phyloP scores from a whole-genome alignment of 148 eudicot species.

The Cornus controversa region DNA sequence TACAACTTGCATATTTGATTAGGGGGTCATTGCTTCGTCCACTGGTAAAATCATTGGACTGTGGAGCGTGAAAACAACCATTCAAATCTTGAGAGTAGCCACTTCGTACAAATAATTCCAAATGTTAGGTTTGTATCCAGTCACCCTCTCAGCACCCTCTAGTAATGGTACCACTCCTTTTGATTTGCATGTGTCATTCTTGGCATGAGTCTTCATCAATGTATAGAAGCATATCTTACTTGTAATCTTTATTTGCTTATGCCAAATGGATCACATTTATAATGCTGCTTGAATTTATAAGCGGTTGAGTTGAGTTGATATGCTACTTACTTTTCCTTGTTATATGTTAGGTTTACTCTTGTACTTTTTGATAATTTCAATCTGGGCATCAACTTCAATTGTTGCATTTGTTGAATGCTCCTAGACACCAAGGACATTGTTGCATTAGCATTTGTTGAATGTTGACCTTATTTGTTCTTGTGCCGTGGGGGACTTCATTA shows the following conservation, averaged over 20 bases:
- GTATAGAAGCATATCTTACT: not conserved
- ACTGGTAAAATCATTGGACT: no score
- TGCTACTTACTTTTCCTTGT: not conserved
- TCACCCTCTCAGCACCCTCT: no score
- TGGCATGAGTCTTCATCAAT: not conserved
- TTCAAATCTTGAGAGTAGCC: no score
- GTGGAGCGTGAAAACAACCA: no score
- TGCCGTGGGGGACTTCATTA: not conserved
- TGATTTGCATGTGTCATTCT: not conserved
- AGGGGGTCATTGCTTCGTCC: no score
- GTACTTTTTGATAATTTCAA: not conserved
- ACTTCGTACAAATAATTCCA: no score
- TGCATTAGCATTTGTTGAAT: no score
- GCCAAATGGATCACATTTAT: not conserved
- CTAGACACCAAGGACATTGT: not conserved
- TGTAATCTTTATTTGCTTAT: not conserved
- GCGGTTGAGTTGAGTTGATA: not conserved
- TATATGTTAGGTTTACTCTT: not conserved
- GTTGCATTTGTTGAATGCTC: not conserved
- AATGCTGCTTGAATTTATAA: not conserved
- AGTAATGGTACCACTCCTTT: no score
- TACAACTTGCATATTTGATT: not conserved
- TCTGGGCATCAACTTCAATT: no score
- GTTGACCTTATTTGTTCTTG: conserved; percentile 8
- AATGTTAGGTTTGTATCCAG: no score